phyloP scores from a whole-genome alignment of 495 filamentous ascomycete species.

The Aspergillus incahuasiensis region DNA sequence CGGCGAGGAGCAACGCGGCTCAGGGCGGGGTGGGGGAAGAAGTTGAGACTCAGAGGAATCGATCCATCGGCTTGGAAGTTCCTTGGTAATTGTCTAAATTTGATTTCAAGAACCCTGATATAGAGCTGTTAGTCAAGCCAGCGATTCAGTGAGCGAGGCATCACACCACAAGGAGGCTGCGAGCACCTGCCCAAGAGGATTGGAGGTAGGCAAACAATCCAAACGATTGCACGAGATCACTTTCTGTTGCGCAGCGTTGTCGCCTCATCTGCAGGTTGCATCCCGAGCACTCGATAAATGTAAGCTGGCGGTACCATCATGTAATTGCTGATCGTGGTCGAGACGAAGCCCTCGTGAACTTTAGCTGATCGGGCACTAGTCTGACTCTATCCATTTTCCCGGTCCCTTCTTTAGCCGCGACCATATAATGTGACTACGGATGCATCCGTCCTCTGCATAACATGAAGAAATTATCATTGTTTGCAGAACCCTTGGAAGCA shows the following conservation, averaged over 20 bases:
- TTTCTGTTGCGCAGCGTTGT: not conserved
- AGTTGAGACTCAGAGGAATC: not conserved
- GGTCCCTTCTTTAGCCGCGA: not conserved
- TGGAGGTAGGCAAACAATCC: not conserved
- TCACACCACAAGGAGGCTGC: not conserved
- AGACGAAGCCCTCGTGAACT: not conserved
- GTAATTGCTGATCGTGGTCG: not conserved
- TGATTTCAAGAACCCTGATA: not conserved
- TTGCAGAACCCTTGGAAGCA: too few relatives aligned
- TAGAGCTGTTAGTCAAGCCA: not conserved
- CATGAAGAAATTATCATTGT: too few relatives aligned
- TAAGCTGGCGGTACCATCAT: not conserved
- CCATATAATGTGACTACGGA: not conserved
- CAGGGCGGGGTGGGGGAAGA: not conserved
- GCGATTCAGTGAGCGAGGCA: too few relatives aligned
- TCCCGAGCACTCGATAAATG: not conserved
- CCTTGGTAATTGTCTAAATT: not conserved
- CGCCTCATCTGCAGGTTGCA: not conserved
- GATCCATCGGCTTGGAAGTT: not conserved
- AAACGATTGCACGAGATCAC: not conserved
- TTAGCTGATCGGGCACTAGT: conserved; percentile 5
- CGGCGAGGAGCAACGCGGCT: not conserved
- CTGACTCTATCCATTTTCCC: not conserved
- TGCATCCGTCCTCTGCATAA: not conserved
- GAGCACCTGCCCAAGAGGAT: conserved; percentile 7